A percentile compares a stretch with the other conserved stretches of the same genome.
phyloP scores from a whole-genome alignment of 371 early-diverging fungal species.

The Encephalitozoon romaleae region DNA sequence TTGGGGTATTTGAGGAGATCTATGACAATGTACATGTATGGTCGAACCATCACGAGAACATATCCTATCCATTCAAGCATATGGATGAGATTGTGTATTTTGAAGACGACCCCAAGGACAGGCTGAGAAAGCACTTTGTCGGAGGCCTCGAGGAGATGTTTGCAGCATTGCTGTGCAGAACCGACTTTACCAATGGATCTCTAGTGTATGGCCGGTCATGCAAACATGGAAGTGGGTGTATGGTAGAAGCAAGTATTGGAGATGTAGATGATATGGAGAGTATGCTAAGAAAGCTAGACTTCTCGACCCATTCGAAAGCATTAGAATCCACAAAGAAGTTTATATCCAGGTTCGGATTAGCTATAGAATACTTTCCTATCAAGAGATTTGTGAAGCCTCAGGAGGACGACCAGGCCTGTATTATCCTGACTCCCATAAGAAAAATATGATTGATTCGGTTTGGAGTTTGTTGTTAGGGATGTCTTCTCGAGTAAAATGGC shows the following conservation, averaged over 20 bases:
- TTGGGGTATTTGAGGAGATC: not conserved
- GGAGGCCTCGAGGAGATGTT: conserved; percentile 7
- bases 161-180: conserved; percentile 11
- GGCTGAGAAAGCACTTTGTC: not conserved
- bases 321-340: not conserved
- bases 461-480: not conserved
- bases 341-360: not conserved
- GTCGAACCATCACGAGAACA: not conserved
- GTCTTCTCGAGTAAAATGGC: not conserved
- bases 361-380: not conserved
- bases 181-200: conserved; percentile 23
- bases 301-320: not conserved
- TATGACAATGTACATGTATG: not conserved
- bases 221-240: not conserved
- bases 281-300: not conserved
- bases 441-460: not conserved
- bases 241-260: not conserved
- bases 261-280: not conserved
- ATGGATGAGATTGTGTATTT: conserved; percentile 5
- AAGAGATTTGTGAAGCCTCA: not conserved
- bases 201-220: conserved; percentile 5
- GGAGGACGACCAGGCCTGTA: not conserved
- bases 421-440: not conserved
- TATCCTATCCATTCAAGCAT: not conserved
- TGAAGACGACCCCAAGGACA: conserved; percentile 31